Percentiles rank a stretch among this genome's conserved stretches.
Conservation (phyloP, 1,139 yeast species). For the Debaryomycetaceae sp. region DNA sequence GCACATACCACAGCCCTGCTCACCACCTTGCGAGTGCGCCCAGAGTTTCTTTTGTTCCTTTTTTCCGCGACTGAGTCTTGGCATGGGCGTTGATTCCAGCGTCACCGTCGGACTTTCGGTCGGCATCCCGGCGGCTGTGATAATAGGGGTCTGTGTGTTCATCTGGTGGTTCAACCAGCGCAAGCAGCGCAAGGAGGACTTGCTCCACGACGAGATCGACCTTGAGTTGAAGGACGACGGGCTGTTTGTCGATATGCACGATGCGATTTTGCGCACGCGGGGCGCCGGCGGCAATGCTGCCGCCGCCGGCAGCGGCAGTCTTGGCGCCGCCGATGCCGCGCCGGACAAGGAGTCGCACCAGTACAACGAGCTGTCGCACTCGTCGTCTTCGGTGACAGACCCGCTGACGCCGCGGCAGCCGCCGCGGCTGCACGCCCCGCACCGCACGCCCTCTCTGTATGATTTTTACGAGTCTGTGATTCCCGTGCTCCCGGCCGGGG, state of each 20-base stretch:
- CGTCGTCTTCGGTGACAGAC: conserved; percentile 7
- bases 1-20: no score
- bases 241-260: conserved; percentile 35
- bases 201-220: conserved; percentile 27
- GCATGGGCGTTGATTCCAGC: no score
- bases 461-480: conserved; percentile 43
- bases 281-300: background rate
- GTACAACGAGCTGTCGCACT: conserved; percentile 6
- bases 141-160: conserved; percentile 19
- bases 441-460: conserved; percentile 28
- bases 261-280: conserved; percentile 20
- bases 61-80: no score
- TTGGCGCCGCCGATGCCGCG: background rate
- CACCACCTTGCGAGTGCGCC: no score
- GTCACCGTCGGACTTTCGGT: conserved; percentile 41
- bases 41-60: no score
- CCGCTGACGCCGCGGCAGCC: conserved; percentile 7
- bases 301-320: background rate
- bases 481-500: conserved; percentile 28
- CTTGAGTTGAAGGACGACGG: conserved; percentile 36
- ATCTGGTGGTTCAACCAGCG: conserved; percentile 21
- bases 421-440: conserved; percentile 8
- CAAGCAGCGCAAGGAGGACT: conserved; percentile 31
- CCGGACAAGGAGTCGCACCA: background rate
- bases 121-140: conserved; percentile 35